phyloP scores from a whole-genome alignment of 768 basidiomycete genomes.

The Phlegmacium glaucopus region DNA sequence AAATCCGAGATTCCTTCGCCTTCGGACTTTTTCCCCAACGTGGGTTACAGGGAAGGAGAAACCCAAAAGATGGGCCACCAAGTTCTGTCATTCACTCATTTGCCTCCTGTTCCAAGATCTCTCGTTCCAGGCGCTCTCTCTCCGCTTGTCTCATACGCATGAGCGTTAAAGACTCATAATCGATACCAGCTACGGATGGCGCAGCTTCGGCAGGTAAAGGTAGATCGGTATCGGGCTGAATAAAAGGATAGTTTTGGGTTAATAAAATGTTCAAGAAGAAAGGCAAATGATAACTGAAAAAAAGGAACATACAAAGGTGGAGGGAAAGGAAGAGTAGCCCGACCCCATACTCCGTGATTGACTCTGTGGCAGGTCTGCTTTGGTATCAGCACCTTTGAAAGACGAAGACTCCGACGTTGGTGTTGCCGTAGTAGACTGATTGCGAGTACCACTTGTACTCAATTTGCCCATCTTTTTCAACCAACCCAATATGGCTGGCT shows the following conservation, averaged over 20 bases:
- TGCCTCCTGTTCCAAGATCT: slow-evolving; percentile 71
- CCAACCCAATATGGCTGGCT: slow-evolving; percentile 72
- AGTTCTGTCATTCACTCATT: slow-evolving; percentile 26
- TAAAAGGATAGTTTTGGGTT: too few species aligned
- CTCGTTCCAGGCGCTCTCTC: slow-evolving; percentile 68
- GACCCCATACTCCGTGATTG: slow-evolving; percentile 22
- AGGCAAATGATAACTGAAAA: neutral
- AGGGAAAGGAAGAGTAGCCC: slow-evolving; percentile 63
- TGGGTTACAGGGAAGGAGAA: too few species aligned
- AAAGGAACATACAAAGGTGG: slow-evolving; percentile 43
- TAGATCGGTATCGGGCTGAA: slow-evolving; percentile 21
- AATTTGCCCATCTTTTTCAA: slow-evolving; percentile 69
- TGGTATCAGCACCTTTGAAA: slow-evolving; percentile 6
- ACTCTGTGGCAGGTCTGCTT: slow-evolving; percentile 27
- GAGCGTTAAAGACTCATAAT: slow-evolving; percentile 78
- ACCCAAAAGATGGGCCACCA: too few species aligned
- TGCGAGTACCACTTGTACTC: slow-evolving; percentile 21
- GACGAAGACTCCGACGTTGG: slow-evolving; percentile 6
- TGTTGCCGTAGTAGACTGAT: neutral
- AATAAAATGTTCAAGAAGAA: slow-evolving; percentile 14
- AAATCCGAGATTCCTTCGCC: too few species aligned
- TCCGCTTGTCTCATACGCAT: slow-evolving; percentile 83
- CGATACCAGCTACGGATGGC: slow-evolving; percentile 37
- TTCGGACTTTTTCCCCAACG: too few species aligned
- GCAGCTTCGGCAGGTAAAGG: slow-evolving; percentile 22